These are phyloP conservation scores for Graphium sp. DNA, from an alignment of 2,329 filamentous ascomycete species.

Conservation along the genomic window DNA sequence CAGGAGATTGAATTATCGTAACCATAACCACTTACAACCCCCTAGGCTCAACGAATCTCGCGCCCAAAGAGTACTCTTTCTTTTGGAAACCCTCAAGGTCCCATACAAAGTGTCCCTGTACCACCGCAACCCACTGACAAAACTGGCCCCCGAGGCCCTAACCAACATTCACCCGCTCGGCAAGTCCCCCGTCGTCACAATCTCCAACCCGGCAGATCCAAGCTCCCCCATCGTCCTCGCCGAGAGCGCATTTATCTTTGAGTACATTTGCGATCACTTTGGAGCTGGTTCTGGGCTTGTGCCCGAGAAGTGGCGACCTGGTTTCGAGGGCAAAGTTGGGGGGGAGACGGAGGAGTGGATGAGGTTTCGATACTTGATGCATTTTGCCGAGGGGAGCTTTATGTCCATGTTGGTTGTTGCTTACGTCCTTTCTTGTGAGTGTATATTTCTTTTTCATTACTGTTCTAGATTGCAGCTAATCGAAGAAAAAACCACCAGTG, in stretches of 20 bases:
- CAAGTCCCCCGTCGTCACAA: constrained; percentile 65
- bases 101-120: constrained; percentile 68
- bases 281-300: constrained; percentile 20
- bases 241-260: constrained; percentile 65
- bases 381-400: constrained; percentile 73
- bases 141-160: constrained; percentile 59
- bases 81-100: constrained; percentile 67
- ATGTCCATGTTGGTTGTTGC: constrained; percentile 54
- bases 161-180: constrained; percentile 70
- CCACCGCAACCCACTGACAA: constrained; percentile 45
- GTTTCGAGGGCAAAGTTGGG: constrained; percentile 36
- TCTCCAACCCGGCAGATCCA: constrained; percentile 19
- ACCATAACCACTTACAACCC: not conserved
- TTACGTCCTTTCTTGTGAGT: constrained; percentile 38
- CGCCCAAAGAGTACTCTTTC: constrained; percentile 69
- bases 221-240: constrained; percentile 45
- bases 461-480: not conserved
- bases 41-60: constrained; percentile 72
- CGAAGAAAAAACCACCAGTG: constrained; percentile 10
- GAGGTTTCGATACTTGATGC: constrained; percentile 52
- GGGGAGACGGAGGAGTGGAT: constrained; percentile 45
- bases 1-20: too few relatives aligned
- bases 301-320: constrained; percentile 36
- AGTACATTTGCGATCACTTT: constrained; percentile 63
- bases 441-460: not conserved